phyloP scores from a whole-genome alignment of 2,329 filamentous ascomycete genomes.

The Alternaria sp. region DNA sequence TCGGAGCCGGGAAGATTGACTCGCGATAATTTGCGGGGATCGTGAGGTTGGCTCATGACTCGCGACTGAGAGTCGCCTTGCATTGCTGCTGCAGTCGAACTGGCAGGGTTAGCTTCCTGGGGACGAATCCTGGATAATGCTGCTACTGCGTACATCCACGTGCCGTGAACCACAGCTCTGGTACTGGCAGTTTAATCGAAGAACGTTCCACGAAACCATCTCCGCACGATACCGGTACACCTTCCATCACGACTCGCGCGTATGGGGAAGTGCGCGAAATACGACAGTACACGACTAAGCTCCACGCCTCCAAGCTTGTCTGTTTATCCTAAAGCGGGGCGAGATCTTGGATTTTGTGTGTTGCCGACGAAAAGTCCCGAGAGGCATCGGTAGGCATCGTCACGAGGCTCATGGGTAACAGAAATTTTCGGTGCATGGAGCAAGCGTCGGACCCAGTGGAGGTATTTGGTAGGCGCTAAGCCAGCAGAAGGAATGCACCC shows the following conservation, averaged over 20 bases:
- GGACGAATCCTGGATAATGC: neutral
- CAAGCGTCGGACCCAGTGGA: conserved; percentile 16
- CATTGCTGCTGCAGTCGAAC: neutral
- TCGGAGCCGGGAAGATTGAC: conserved; percentile 1
- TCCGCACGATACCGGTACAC: neutral
- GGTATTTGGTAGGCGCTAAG: conserved; percentile 6
- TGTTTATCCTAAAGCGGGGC: conserved; percentile 3
- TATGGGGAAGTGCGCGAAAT: neutral
- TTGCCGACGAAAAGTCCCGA: conserved; percentile 14
- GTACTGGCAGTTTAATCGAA: neutral
- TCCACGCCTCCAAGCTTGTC: neutral
- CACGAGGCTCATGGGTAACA: conserved; percentile 14
- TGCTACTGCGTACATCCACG: neutral
- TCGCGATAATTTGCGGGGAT: conserved; percentile 6
- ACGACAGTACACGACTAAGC: conserved; percentile 13
- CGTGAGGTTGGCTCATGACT: conserved; percentile 2
- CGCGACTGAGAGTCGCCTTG: neutral
- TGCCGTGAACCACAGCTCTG: neutral
- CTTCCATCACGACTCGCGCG: neutral
- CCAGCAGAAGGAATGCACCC: neutral
- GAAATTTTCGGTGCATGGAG: conserved; percentile 12
- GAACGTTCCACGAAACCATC: neutral
- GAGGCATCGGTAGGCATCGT: conserved; percentile 1
- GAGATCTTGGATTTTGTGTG: neutral
- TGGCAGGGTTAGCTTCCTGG: neutral